Evolutionary conservation across 257 asterid species (phyloP).

Genomic region (Echites panduratus): DNA sequence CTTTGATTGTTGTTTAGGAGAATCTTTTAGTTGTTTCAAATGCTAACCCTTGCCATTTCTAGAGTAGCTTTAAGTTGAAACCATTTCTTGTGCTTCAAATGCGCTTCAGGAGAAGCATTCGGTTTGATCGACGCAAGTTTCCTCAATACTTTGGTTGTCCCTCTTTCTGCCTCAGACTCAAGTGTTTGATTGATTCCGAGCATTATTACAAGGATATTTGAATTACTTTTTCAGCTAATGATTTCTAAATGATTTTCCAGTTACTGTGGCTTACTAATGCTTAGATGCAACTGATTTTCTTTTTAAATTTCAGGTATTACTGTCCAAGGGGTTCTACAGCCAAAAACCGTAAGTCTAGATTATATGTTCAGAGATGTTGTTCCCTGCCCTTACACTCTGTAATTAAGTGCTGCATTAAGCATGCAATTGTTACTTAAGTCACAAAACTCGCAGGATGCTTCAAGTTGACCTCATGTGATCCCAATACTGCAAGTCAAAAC

Average conservation of each 20-base stretch:
- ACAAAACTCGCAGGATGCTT: slow-evolving; percentile 49
- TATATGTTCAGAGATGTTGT: background rate
- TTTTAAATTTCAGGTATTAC: slow-evolving; percentile 31
- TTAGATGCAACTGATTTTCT: slow-evolving; percentile 7
- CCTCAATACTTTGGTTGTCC: too few relatives aligned
- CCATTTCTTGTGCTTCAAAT: background rate
- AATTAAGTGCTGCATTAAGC: background rate
- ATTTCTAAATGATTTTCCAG: background rate
- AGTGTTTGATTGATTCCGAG: background rate
- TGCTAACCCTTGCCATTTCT: background rate
- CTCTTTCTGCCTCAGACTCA: background rate
- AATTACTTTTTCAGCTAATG: background rate
- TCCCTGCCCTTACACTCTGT: background rate
- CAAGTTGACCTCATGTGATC: slow-evolving; percentile 60
- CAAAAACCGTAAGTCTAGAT: slow-evolving; percentile 33
- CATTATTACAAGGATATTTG: background rate
- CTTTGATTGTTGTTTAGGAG: too few relatives aligned
- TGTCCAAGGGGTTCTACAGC: slow-evolving; percentile 41
- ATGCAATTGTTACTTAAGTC: slow-evolving; percentile 8
- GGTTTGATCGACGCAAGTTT: too few relatives aligned
- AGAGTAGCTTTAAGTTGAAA: background rate
- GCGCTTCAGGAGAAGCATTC: background rate
- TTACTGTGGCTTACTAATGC: background rate
- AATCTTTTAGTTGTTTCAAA: background rate
- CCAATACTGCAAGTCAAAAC: slow-evolving; percentile 58